Evolutionary conservation across 2,329 filamentous ascomycete species (phyloP), one percentile per base, ranked within the genome.

Genomic region (Pseudogymnoascus sp.): DNA sequence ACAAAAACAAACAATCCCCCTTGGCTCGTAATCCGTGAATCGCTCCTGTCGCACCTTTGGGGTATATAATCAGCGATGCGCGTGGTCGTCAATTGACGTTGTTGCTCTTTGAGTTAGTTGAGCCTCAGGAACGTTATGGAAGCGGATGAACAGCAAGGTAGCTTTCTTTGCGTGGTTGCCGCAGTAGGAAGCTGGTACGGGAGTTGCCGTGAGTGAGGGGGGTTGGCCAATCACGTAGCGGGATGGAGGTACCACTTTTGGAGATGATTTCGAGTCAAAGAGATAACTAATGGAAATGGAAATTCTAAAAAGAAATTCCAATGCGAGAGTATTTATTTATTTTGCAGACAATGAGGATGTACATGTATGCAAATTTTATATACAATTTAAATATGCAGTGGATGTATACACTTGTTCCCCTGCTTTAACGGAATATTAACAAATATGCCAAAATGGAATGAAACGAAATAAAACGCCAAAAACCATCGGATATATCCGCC

Each of bases 1-100:
- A 37, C 59, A 37, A 40, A 60, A 16, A 60, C 31, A 60, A 38
- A 40, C 16, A 60, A 60, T 40, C 10, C 59, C 33, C 59, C 59
- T 31, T 60, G 23, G 33, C 31, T 60, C 23, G 31, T 37, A 37
- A 23, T 60, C n/a, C 40, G 16, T 12, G 14, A 23, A 18, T 18
- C 7, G n/a, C 47, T 53, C n/a, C n/a, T 53, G 14, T 31, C n/a
- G 47, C 10, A n/a, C 25, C 47, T 8, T 53, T 4, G 25, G 8
- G 25, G 11, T 31, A 53, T 53, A 16, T 53, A 31, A 53, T 31
- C 25, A 5, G 25, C n/a, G 47, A 53, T 53, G 47, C n/a, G 47
- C n/a, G 47, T 53, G 47, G 47, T 53, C 5, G 47, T 31, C 47
- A 53, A 53, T 53, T 53, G 47, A 53, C 47, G 25, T 53, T 16